Percentiles rank a stretch among this genome's conserved stretches.
Evolutionary conservation across 805 yeast genomes (phyloP).

Genomic region (Suhomyces canberraensis): DNA sequence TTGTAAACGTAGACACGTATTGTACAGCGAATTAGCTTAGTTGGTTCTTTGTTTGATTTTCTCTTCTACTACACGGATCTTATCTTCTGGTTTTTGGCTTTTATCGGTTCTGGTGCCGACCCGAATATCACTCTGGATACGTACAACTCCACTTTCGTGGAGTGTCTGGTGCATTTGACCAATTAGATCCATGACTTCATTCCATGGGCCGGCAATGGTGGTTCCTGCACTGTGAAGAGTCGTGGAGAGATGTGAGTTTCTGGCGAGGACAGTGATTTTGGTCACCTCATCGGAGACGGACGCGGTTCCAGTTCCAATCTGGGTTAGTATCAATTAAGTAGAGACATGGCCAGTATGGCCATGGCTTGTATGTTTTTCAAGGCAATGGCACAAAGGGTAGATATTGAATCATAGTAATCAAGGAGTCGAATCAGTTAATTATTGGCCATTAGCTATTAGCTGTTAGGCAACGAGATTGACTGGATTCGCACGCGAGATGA

Average conservation of each 20-base stretch:
- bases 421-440: too few relatives aligned
- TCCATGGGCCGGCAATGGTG: slow-evolving; percentile 91
- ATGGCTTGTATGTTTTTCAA: too few relatives aligned
- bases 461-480: too few relatives aligned
- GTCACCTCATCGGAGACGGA: slow-evolving; percentile 83
- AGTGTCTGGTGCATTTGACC: slow-evolving; percentile 74
- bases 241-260: slow-evolving; percentile 59
- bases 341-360: too few relatives aligned
- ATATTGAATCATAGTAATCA: too few relatives aligned
- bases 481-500: too few relatives aligned
- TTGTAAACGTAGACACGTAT: too few relatives aligned
- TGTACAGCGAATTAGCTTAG: too few relatives aligned
- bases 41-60: too few relatives aligned
- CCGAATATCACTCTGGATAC: slow-evolving; percentile 84
- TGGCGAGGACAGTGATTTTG: slow-evolving; percentile 59
- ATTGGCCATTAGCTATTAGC: too few relatives aligned
- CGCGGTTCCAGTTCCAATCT: slow-evolving; percentile 75
- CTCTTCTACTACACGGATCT: slow-evolving; percentile 59
- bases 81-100: slow-evolving; percentile 67
- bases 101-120: slow-evolving; percentile 84
- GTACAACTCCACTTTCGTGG: slow-evolving; percentile 64
- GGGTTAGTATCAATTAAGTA: too few relatives aligned
- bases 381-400: too few relatives aligned
- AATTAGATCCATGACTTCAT: slow-evolving; percentile 73
- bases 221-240: slow-evolving; percentile 91